Percentiles rank a stretch among this genome's conserved stretches.
Conservation (phyloP, 208 protist genomes). For the Leishmania aethiopica region DNA sequence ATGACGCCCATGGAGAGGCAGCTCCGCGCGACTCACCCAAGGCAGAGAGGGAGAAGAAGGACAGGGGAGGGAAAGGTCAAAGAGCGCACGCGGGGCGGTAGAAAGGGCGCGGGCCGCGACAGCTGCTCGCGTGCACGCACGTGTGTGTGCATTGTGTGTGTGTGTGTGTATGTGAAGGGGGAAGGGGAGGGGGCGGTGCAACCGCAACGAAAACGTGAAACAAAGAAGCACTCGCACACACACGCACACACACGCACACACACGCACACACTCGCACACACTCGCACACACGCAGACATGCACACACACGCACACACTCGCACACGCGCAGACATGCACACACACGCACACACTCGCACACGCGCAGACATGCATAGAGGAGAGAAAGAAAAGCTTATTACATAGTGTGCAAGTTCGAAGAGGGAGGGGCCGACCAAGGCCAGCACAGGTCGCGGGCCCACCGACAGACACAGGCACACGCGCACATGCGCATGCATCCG, state of each 20-base stretch:
- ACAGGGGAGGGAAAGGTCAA: not conserved
- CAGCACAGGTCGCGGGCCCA: not conserved
- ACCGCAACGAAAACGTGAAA: not conserved
- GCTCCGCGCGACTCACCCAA: not conserved
- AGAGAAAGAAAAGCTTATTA: not conserved
- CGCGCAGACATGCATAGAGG: not conserved
- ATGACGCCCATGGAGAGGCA: not conserved
- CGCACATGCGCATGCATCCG: not conserved
- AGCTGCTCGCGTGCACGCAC: not conserved
- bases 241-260: not conserved
- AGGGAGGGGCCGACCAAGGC: not conserved
- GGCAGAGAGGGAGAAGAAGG: no score
- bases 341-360: not conserved
- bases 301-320: not conserved
- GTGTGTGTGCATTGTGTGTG: not conserved
- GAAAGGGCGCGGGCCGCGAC: not conserved
- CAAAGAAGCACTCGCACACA: not conserved
- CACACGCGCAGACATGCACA: no score
- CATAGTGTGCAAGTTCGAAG: not conserved
- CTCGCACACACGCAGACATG: not conserved
- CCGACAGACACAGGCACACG: not conserved
- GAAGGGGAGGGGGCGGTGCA: not conserved
- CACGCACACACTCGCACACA: not conserved
- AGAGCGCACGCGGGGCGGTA: not conserved
- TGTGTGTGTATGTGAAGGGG: not conserved